Base-by-base conservation (phyloP, 2,329 filamentous ascomycete genomes). In the Aspergillus uvarum region DNA sequence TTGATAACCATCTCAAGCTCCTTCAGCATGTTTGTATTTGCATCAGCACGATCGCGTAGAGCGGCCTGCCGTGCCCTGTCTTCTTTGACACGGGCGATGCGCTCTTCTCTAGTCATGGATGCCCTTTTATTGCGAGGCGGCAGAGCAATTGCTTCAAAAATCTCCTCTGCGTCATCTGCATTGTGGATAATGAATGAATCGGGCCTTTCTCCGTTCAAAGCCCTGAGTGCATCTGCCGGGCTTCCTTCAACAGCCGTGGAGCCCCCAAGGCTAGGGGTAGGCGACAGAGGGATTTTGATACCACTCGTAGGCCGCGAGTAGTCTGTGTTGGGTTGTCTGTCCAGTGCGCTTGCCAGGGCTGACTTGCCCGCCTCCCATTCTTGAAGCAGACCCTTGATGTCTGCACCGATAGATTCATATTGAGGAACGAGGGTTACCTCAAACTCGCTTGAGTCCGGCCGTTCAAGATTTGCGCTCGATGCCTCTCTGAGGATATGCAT, bases 1-100 rank as follows among this genome's bases (percentile, higher is more conserved):
- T 85, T 86, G 73, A 98, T 96, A 61, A 99, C 87, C 63, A 91
- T 94, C 79, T 97, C 92, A 60, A 99, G 82, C 77, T 99, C 95
- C 64, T 89, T 88, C 64, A 99, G 83, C 91, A 99, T 96, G 67
- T 89, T 91, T 48, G 88, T 90, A 64, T 87, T 96, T 11, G 91
- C 89, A 63, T 97, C 92, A 49, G 87, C 81, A 70, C 89, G 89
- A 67, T 93, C 90, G 58, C 87, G 86, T 47, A 87, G 80, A 47
- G 86, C 82, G 21, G 89, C 89, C 71, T 91, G 90, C 63, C 85
- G 86, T 56, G 87, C 87, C 59, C 94, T 85, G 49, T 98, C 94
- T 72, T 96, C 93, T 68, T 90, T 89, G 81, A 97, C 92, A 76
- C 90, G 94, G 48, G 83, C 82, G 68, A 98, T 89, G 48, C 95